Evolutionary conservation across 2,329 filamentous ascomycete species (phyloP).

Genomic region (Curvularia verruculosa): DNA sequence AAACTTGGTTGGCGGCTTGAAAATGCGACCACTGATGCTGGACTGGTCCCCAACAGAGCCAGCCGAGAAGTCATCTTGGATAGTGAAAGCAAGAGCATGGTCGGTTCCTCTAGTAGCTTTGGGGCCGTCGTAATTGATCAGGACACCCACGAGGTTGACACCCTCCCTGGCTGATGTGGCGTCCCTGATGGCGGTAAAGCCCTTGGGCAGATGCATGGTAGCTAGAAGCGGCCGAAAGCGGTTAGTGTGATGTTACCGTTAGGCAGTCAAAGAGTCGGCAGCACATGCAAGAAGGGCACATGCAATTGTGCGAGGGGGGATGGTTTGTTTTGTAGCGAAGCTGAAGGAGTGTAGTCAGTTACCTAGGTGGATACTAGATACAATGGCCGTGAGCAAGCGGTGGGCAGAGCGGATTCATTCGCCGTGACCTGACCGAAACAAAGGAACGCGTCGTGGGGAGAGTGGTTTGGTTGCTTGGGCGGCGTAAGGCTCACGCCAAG

Average conservation of each 20-base stretch:
- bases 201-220: constrained; percentile 29
- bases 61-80: constrained; percentile 47
- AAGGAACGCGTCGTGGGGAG: constrained; percentile 6
- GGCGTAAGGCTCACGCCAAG: constrained; percentile 22
- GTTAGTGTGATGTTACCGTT: constrained; percentile 16
- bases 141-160: constrained; percentile 71
- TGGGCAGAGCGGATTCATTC: background rate
- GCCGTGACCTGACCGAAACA: background rate
- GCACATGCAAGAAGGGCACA: background rate
- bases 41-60: constrained; percentile 22
- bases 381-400: background rate
- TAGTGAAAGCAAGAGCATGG: constrained; percentile 47
- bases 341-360: background rate
- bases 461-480: constrained; percentile 21
- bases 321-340: background rate
- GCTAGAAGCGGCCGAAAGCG: constrained; percentile 15
- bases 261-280: constrained; percentile 7
- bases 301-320: background rate
- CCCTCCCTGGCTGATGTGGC: constrained; percentile 28
- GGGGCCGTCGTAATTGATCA: constrained; percentile 66
- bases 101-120: constrained; percentile 62
- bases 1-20: constrained; percentile 35
- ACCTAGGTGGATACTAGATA: background rate
- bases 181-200: constrained; percentile 56
- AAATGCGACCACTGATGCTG: constrained; percentile 35